Percentiles rank a stretch among this genome's conserved stretches.
Conservation (phyloP, 805 yeast species). For the Cyberlindnera samutprakarnensis region DNA sequence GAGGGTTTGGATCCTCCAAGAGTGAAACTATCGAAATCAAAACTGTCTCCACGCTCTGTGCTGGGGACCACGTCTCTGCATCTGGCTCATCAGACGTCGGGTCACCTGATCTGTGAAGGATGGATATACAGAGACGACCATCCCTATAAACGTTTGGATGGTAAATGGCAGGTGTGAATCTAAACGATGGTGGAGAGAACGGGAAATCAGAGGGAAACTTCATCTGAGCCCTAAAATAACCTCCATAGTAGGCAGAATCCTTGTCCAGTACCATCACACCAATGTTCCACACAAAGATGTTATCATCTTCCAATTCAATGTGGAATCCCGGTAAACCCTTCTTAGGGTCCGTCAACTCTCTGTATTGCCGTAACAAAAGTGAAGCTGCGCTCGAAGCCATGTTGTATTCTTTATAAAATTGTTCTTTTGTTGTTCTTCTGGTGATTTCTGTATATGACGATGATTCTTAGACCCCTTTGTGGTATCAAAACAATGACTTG, state of each 20-base stretch:
- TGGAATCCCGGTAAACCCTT: constrained; percentile 70
- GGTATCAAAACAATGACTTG: too few relatives aligned
- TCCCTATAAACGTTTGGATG: constrained; percentile 95
- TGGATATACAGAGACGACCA: constrained; percentile 89
- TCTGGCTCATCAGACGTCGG: constrained; percentile 87
- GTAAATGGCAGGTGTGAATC: constrained; percentile 88
- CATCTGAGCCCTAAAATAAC: constrained; percentile 92
- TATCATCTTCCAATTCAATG: constrained; percentile 58
- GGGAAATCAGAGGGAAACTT: constrained; percentile 89
- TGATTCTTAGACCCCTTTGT: too few relatives aligned
- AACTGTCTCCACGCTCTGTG: constrained; percentile 87
- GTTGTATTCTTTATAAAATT: background rate
- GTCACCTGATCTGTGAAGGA: constrained; percentile 87
- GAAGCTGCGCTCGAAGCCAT: constrained; percentile 54
- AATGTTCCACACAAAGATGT: constrained; percentile 66
- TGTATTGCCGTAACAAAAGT: constrained; percentile 83
- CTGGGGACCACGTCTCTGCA: constrained; percentile 91
- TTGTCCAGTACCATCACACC: constrained; percentile 89
- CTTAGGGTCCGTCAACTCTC: constrained; percentile 89
- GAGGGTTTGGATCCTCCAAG: constrained; percentile 87
- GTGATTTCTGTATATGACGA: too few relatives aligned
- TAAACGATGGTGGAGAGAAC: constrained; percentile 83
- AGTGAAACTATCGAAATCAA: constrained; percentile 84
- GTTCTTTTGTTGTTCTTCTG: too few relatives aligned
- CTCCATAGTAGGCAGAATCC: constrained; percentile 90